Percentiles rank a stretch among this genome's conserved stretches.
phyloP scores from a whole-genome alignment of 1,139 yeast species.

The Nadsonia commutata region DNA sequence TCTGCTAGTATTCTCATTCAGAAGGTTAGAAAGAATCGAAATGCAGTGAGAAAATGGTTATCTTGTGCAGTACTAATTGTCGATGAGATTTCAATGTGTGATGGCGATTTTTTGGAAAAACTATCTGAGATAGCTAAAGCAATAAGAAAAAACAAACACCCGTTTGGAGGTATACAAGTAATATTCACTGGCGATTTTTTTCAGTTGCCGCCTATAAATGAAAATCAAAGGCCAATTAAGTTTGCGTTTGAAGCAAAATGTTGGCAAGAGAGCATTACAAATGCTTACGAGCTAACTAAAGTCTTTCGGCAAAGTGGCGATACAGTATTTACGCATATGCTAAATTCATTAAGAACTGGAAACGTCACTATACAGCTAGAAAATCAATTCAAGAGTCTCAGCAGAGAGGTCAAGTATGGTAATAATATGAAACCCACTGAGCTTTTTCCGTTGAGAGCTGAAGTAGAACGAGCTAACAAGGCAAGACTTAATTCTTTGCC shows the following conservation, averaged over 20 bases:
- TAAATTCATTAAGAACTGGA: slow-evolving; percentile 63
- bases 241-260: slow-evolving; percentile 69
- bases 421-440: slow-evolving; percentile 79
- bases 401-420: slow-evolving; percentile 39
- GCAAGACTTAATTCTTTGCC: slow-evolving; percentile 34
- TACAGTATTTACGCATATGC: slow-evolving; percentile 49
- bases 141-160: slow-evolving; percentile 18
- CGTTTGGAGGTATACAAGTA: slow-evolving; percentile 72
- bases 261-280: slow-evolving; percentile 53
- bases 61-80: slow-evolving; percentile 48
- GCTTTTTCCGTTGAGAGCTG: slow-evolving; percentile 57
- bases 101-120: slow-evolving; percentile 49
- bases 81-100: slow-evolving; percentile 79
- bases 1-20: slow-evolving; percentile 28
- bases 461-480: slow-evolving; percentile 58
- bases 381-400: slow-evolving; percentile 32
- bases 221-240: slow-evolving; percentile 12
- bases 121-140: slow-evolving; percentile 44
- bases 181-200: slow-evolving; percentile 73
- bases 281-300: slow-evolving; percentile 50
- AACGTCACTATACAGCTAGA: slow-evolving; percentile 33
- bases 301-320: slow-evolving; percentile 93
- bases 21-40: slow-evolving; percentile 31
- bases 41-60: slow-evolving; percentile 40
- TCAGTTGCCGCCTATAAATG: slow-evolving; percentile 68